Conservation (phyloP, 495 filamentous ascomycete genomes). For the Trichoderma orchidacearum region DNA sequence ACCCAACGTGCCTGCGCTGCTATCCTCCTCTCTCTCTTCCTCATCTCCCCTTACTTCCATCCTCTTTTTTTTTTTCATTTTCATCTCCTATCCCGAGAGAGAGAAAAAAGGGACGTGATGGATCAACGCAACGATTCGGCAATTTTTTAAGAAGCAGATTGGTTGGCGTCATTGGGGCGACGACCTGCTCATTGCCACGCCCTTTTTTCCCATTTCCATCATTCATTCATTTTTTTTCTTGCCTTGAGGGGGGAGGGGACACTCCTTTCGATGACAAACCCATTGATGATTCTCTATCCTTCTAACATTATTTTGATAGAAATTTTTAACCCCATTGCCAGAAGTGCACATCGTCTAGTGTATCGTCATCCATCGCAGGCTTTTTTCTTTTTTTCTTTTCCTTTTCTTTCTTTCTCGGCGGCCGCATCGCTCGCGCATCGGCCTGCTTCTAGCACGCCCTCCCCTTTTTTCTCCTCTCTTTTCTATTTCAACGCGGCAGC, state of each 20-base stretch:
- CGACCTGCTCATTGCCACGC: background rate
- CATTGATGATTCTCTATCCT: background rate
- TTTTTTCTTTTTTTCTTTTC: slow-evolving; percentile 13
- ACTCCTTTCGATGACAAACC: background rate
- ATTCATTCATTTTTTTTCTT: background rate
- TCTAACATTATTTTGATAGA: slow-evolving; percentile 3
- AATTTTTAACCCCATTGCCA: slow-evolving; percentile 2
- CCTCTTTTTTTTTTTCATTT: no score
- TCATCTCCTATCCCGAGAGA: no score
- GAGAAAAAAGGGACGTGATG: background rate
- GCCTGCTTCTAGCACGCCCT: slow-evolving; percentile 13
- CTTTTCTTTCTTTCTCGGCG: slow-evolving; percentile 6
- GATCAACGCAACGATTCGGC: background rate
- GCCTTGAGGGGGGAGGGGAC: background rate
- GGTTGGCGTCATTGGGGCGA: background rate
- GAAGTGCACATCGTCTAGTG: slow-evolving; percentile 10
- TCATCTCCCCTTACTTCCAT: no score
- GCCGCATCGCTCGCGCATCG: slow-evolving; percentile 9
- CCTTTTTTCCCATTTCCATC: background rate
- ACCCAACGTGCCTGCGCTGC: no score
- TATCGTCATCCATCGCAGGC: slow-evolving; percentile 18
- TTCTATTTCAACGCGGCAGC: background rate
- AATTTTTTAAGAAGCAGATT: background rate
- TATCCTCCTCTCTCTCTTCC: no score
- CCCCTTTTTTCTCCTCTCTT: slow-evolving; percentile 6